Base-by-base conservation (phyloP, 2,329 filamentous ascomycete species). In the Penicillium janthinellum region DNA sequence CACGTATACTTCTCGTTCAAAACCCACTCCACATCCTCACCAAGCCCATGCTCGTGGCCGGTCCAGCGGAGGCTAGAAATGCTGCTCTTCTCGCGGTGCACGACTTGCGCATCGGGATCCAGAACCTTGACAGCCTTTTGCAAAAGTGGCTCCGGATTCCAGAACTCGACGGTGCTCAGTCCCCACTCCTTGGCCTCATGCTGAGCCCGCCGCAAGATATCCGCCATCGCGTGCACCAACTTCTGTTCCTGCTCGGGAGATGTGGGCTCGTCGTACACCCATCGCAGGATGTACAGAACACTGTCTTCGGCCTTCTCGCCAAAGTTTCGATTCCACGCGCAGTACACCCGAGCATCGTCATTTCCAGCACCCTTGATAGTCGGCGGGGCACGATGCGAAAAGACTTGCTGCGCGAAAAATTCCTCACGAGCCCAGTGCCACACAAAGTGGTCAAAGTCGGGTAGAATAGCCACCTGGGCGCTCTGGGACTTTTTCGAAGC, bases 401-500 rank as follows among this genome's bases (percentile, higher is more conserved):
- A 84, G 5, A 93, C 79, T 62, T 86, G 83, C 56, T 83, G 81
- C 5, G 84, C 85, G 70, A 94, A 88, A 73, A 90, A 95, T 52
- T 92, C 87, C 76, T 96, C 92, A 51, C 94, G 86, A 59, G 88
- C 86, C 73, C 91, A 86, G 74, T 94, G 89, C 91, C 91, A 96
- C 61, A 83, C 77, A 65, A 92, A 83, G 6, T 87, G 86, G 58
- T 88, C 84, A 60, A 85, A 75, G 68, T 91, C 86, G 0, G 91
- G 90, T 50, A 87, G 67, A 62, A 93, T 78, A 42, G 91, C 90
- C 42, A 95, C 83, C 14, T 80, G 83, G 64, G 70, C 82, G 79
- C 59, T 77, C 71, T 64, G 69, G 70, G 72, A 69, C 67, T 69
- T 71, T 69, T 69, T 68, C 67, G 62, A 78, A 10, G 80, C 79